These are phyloP conservation scores for Backusella tarrabulga DNA, from an alignment of 192 early-diverging fungal species.

Conservation along the genomic window DNA sequence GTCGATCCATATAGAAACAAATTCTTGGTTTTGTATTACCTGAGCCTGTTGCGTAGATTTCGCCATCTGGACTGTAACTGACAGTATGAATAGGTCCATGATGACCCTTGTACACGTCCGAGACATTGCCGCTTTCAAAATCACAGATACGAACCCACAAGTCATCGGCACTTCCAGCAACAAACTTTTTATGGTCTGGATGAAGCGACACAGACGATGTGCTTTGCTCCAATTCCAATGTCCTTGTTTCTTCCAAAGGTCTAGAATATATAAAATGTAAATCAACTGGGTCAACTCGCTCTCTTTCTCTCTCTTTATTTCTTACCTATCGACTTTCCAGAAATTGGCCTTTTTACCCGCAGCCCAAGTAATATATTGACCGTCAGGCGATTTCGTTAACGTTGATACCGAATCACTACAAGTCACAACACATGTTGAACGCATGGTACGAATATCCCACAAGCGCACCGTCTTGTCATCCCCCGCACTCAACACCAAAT, in stretches of 20 bases:
- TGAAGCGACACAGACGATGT: conserved; percentile 83
- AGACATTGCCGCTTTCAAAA: conserved; percentile 70
- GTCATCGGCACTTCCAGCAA: conserved; percentile 78
- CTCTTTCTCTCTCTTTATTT: background rate
- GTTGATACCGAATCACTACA: conserved; percentile 65
- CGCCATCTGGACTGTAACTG: conserved; percentile 90
- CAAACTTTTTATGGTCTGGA: conserved; percentile 74
- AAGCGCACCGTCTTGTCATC: conserved; percentile 61
- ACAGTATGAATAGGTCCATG: conserved; percentile 89
- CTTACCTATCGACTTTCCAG: conserved; percentile 69
- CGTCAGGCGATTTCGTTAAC: conserved; percentile 74
- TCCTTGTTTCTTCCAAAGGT: conserved; percentile 41
- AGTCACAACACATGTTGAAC: conserved; percentile 60
- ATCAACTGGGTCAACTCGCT: background rate
- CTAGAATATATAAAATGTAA: conserved; percentile 8
- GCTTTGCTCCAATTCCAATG: conserved; percentile 58
- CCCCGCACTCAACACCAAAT: conserved; percentile 59
- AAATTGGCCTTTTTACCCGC: conserved; percentile 75
- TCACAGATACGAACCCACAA: conserved; percentile 86
- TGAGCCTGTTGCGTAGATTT: conserved; percentile 87
- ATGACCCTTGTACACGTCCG: conserved; percentile 88
- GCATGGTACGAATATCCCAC: conserved; percentile 72
- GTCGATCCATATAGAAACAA: background rate
- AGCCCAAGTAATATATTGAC: conserved; percentile 72
- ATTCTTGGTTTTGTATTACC: conserved; percentile 20